Conservation (phyloP, 805 yeast genomes). For the Cyberlindnera americana region DNA sequence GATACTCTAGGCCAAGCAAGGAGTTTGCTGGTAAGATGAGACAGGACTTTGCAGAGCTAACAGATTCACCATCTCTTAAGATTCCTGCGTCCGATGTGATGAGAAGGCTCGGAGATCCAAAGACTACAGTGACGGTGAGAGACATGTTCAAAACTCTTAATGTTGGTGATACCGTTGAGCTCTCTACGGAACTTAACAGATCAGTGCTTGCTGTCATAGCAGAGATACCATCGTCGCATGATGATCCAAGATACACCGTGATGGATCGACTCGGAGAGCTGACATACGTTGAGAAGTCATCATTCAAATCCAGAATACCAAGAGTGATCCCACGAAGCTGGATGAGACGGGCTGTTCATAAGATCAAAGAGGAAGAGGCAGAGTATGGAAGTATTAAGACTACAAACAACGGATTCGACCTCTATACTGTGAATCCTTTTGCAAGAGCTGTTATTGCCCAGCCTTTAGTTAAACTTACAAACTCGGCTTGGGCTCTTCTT, state of each 20-base stretch:
- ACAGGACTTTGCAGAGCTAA: no score
- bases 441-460: constrained; percentile 32
- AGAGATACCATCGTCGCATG: constrained; percentile 44
- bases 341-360: constrained; percentile 28
- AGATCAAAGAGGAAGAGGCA: constrained; percentile 12
- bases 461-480: constrained; percentile 37
- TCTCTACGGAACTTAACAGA: constrained; percentile 39
- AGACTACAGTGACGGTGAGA: background rate
- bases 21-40: constrained; percentile 8
- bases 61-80: background rate
- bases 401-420: constrained; percentile 25
- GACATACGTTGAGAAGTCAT: constrained; percentile 41
- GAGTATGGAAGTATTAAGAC: constrained; percentile 32
- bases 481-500: constrained; percentile 37
- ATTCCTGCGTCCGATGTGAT: constrained; percentile 2
- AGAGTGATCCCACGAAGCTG: constrained; percentile 40
- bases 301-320: constrained; percentile 53
- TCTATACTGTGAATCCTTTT: constrained; percentile 31
- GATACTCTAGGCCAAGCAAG: constrained; percentile 14
- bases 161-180: constrained; percentile 62
- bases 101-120: constrained; percentile 2
- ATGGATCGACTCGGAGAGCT: constrained; percentile 56
- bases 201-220: constrained; percentile 52
- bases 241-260: constrained; percentile 55
- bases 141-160: constrained; percentile 22